phyloP scores from a whole-genome alignment of 768 basidiomycete genomes.

The Leccinum truebloodii region DNA sequence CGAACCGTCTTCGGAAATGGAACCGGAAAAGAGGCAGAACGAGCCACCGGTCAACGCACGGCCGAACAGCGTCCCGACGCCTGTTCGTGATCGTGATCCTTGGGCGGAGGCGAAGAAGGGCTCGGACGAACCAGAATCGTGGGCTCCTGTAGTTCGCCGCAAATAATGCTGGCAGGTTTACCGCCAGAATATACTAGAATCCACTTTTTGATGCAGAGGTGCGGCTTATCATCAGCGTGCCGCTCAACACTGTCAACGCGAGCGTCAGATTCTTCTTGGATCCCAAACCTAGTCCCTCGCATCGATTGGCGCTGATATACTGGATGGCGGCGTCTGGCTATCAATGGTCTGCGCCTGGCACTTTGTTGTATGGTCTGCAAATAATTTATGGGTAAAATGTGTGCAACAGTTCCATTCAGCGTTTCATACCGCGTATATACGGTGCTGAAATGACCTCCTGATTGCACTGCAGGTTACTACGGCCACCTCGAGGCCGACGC shows the following conservation, averaged over 20 bases:
- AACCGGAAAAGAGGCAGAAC: conserved; percentile 7
- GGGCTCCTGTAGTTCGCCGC: conserved; percentile 36
- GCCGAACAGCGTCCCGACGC: conserved; percentile 1
- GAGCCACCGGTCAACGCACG: conserved; percentile 9
- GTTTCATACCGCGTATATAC: background rate
- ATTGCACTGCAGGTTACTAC: background rate
- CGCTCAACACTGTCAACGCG: background rate
- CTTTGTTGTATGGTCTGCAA: background rate
- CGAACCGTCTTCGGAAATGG: conserved; percentile 3
- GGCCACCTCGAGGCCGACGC: background rate
- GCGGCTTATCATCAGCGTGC: background rate
- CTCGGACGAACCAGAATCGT: conserved; percentile 38
- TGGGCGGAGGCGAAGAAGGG: conserved; percentile 26
- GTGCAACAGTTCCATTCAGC: background rate
- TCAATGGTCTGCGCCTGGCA: background rate
- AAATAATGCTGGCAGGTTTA: conserved; percentile 16
- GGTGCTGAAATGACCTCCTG: background rate
- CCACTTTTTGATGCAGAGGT: conserved; percentile 5
- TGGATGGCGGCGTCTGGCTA: background rate
- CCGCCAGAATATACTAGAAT: conserved; percentile 1
- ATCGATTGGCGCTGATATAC: background rate
- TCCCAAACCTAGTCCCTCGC: background rate
- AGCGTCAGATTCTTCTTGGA: background rate
- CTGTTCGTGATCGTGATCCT: conserved; percentile 22
- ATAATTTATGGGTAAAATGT: background rate